These are phyloP conservation scores for Paramecium caudatum DNA, from an alignment of 73 alveolate genomes.

Conservation along the genomic window DNA sequence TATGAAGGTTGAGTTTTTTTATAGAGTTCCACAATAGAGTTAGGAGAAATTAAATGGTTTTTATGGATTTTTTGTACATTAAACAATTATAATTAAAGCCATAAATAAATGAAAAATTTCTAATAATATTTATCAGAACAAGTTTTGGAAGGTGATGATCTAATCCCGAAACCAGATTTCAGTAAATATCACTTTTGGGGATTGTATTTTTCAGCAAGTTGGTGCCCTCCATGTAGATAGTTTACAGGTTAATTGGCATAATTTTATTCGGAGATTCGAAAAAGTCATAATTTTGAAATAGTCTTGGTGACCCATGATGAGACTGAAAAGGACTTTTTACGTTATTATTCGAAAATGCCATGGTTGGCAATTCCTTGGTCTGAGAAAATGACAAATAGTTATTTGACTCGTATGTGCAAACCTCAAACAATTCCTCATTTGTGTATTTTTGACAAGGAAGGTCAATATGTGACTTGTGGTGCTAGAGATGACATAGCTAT, in stretches of 20 bases:
- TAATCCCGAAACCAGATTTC: conserved; percentile 38
- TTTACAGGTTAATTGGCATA: conserved; percentile 92
- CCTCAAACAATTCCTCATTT: conserved; percentile 45
- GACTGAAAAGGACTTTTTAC: conserved; percentile 24
- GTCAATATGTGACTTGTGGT: conserved; percentile 36
- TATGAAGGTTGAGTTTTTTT: background rate
- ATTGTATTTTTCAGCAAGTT: conserved; percentile 96
- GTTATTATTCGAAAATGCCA: conserved; percentile 80
- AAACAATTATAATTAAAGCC: background rate
- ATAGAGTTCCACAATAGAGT: too few relatives aligned
- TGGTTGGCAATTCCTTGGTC: conserved; percentile 78
- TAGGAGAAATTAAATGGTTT: too few relatives aligned
- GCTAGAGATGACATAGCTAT: conserved; percentile 30
- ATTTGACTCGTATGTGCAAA: conserved; percentile 9
- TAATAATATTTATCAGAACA: background rate
- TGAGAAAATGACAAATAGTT: conserved; percentile 14
- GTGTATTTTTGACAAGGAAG: conserved; percentile 56
- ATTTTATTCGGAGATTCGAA: conserved; percentile 85
- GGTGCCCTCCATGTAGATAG: conserved; percentile 98
- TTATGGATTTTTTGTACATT: too few relatives aligned
- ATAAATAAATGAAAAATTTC: background rate
- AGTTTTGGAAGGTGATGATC: background rate
- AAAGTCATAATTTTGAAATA: conserved; percentile 74
- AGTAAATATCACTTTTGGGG: conserved; percentile 29
- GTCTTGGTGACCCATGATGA: conserved; percentile 80